Evolutionary conservation across 179 eudicot genomes (phyloP), one percentile per base, ranked within the genome.

Genomic region (Beta macrorhiza): DNA sequence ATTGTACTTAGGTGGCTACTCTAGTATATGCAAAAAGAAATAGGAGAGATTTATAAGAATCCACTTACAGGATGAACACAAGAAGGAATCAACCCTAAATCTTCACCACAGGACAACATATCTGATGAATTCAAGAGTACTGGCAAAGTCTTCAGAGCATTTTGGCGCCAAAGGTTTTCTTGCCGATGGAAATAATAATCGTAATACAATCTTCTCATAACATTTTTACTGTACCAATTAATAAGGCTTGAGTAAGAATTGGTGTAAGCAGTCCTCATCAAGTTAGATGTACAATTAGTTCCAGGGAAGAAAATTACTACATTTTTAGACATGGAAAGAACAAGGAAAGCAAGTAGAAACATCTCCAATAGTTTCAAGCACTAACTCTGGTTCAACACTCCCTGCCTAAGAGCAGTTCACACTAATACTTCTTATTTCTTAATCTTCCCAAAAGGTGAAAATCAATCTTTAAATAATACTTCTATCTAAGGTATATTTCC

Each of bases 131-230:
- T 93, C 85, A 96, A 85, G 81, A 96, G 96, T 70, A 80, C 98
- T 53, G 99, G 99, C 79, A 96, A 86, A 56, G 99, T 96, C 90
- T 93, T 94, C 84, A 96, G 67, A 79, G 98, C 99, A 88, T 96
- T 96, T 85, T 91, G 88, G 65, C 92, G 90, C 99, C 99, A 96
- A 69, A 96, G 89, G 76, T 85, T 85, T 86, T 96, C 99, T 94
- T 96, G 99, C 68, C 99, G 93, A n/a, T 94, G 96, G 89, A 96
- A 96, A 82, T 96, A 96, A 86, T 96, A 96, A 83, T 96, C 98
- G 75, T 96, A 88, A 83, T 96, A 96, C 76, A 94, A 86, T 85
- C 96, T 92, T 84, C 87, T 92, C 74, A 94, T 55, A 62, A 96
- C 92, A 87, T 94, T 92, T 90, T 96, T 90, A 86, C 99, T 96